A percentile compares a stretch with the other conserved stretches of the same genome.
Conservation (phyloP, 2,329 filamentous ascomycete genomes). For the Fusarium ambrosium region DNA sequence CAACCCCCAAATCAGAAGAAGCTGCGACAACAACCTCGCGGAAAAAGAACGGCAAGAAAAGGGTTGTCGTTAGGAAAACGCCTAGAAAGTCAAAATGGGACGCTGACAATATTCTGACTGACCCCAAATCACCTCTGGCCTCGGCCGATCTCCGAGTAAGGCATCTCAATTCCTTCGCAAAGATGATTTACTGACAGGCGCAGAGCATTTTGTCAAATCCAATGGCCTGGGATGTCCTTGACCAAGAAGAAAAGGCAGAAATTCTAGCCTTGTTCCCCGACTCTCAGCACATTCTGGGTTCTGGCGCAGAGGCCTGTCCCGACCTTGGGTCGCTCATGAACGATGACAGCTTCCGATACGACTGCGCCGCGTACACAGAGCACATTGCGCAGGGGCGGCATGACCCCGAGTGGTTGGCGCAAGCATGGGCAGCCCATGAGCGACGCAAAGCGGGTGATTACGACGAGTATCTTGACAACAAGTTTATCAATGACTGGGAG, state of each 20-base stretch:
- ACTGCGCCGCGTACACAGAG: conserved; percentile 61
- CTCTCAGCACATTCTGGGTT: conserved; percentile 54
- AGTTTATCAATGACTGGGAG: conserved; percentile 64
- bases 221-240: conserved; percentile 55
- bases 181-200: not conserved
- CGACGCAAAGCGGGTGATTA: conserved; percentile 64
- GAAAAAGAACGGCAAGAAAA: conserved; percentile 43
- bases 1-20: conserved; percentile 13
- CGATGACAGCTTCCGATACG: conserved; percentile 62
- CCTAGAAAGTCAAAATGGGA: conserved; percentile 54
- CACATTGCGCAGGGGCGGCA: conserved; percentile 63
- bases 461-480: conserved; percentile 59
- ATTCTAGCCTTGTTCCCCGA: conserved; percentile 57
- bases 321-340: conserved; percentile 60
- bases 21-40: conserved; percentile 3
- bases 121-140: conserved; percentile 56
- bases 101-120: conserved; percentile 52
- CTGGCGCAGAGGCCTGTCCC: conserved; percentile 55
- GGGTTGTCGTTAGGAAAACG: conserved; percentile 38
- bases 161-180: not conserved
- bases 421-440: conserved; percentile 66
- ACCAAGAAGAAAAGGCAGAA: conserved; percentile 51
- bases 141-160: conserved; percentile 54
- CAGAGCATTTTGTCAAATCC: conserved; percentile 56
- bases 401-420: conserved; percentile 65